These are phyloP conservation scores for Dillenia turbinata DNA, from an alignment of 164 flowering plant species.

Conservation along the genomic window DNA sequence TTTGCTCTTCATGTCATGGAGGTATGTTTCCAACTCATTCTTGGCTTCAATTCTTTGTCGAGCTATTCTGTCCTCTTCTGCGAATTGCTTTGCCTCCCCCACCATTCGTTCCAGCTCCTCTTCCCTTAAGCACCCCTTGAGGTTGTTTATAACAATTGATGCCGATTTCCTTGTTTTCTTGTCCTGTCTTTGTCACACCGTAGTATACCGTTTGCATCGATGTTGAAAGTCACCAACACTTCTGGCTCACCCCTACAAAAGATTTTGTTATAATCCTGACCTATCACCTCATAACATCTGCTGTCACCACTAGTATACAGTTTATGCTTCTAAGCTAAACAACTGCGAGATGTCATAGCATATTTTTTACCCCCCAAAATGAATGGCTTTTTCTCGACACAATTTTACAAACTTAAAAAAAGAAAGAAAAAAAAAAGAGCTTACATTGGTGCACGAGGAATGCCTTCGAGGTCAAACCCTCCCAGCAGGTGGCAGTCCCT, in stretches of 20 bases:
- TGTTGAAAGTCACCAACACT: not conserved
- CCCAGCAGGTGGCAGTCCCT: no score
- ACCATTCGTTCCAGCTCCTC: slow-evolving; percentile 4
- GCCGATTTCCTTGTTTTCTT: not conserved
- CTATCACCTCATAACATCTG: not conserved
- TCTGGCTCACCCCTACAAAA: not conserved
- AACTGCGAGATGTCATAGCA: no score
- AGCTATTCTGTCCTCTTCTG: not conserved
- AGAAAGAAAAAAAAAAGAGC: no score
- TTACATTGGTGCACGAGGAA: no score
- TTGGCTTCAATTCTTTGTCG: not conserved
- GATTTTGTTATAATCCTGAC: no score
- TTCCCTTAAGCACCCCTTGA: not conserved
- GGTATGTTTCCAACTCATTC: not conserved
- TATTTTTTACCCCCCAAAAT: no score
- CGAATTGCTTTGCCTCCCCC: slow-evolving; percentile 2
- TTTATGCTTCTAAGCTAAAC: no score
- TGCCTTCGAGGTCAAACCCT: no score
- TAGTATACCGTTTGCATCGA: not conserved
- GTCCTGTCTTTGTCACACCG: not conserved
- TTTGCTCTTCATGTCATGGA: no score
- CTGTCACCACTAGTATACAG: no score
- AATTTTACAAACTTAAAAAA: not conserved
- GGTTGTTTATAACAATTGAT: not conserved
- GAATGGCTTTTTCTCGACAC: not conserved